These are phyloP conservation scores for Symbiodinium natans DNA, from an alignment of 73 alveolate species.

Conservation along the genomic window DNA sequence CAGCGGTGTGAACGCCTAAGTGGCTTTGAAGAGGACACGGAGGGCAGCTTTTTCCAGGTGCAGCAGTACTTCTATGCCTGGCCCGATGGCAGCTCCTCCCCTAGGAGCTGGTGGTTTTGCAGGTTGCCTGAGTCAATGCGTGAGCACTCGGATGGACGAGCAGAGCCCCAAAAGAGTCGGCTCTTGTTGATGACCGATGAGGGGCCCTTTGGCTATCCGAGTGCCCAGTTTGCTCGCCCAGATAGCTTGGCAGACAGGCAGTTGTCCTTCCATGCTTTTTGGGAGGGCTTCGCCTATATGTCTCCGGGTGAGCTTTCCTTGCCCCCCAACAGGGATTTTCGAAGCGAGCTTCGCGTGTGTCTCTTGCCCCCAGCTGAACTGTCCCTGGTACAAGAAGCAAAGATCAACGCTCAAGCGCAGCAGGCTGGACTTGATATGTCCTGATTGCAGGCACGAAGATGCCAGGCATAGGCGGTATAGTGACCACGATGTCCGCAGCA, in stretches of 20 bases:
- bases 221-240: constrained; percentile 64
- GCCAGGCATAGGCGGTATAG: no score
- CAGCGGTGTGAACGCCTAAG: neutral
- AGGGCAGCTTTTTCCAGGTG: neutral
- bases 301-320: neutral
- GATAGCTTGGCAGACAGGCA: constrained; percentile 2
- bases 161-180: constrained; percentile 23
- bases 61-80: constrained; percentile 10
- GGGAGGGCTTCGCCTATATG: constrained; percentile 45
- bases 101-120: constrained; percentile 32
- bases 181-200: neutral
- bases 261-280: constrained; percentile 5
- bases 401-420: neutral
- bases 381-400: neutral
- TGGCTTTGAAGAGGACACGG: constrained; percentile 1
- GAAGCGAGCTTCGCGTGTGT: neutral
- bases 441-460: no score
- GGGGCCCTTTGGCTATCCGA: constrained; percentile 57
- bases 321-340: neutral
- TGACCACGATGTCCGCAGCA: no score
- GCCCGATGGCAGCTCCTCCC: neutral
- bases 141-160: neutral
- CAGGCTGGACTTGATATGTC: constrained; percentile 28
- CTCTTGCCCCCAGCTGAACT: constrained; percentile 28
- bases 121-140: constrained; percentile 36